These are phyloP conservation scores for Aspergillus nanangensis DNA, from an alignment of 495 filamentous ascomycete genomes.

Conservation along the genomic window DNA sequence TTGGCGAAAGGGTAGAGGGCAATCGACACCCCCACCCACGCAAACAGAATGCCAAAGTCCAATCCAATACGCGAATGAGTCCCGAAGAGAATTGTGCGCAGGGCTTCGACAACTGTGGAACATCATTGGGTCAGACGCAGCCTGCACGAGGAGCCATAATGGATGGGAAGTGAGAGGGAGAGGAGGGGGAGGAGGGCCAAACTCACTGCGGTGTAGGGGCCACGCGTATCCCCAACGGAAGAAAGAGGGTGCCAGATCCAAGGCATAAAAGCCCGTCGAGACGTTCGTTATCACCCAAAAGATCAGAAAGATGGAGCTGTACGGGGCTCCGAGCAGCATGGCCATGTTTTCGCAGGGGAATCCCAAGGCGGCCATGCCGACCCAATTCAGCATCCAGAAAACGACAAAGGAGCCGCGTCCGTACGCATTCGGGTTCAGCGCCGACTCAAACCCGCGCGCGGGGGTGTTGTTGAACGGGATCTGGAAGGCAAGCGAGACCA, in stretches of 20 bases:
- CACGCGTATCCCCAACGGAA: constrained; percentile 68
- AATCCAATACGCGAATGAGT: constrained; percentile 57
- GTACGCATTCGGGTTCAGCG: constrained; percentile 52
- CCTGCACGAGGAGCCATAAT: too few species aligned
- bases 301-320: constrained; percentile 66
- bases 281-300: constrained; percentile 77
- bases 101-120: constrained; percentile 65
- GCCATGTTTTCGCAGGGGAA: constrained; percentile 69
- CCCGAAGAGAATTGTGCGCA: constrained; percentile 59
- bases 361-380: constrained; percentile 64
- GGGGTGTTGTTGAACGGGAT: constrained; percentile 53
- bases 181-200: too few species aligned
- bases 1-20: constrained; percentile 57
- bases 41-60: constrained; percentile 60
- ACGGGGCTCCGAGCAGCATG: constrained; percentile 64
- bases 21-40: constrained; percentile 55
- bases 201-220: constrained; percentile 66
- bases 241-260: constrained; percentile 55
- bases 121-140: too few species aligned
- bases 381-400: constrained; percentile 73
- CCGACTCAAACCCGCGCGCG: constrained; percentile 37
- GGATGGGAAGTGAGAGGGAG: too few species aligned
- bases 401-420: constrained; percentile 58
- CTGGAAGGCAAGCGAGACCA: constrained; percentile 61
- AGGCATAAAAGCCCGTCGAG: constrained; percentile 56